Percentiles rank a stretch among this genome's conserved stretches.
These are phyloP conservation scores for Fragaria nilgerrensis DNA, from an alignment of 306 rosid genomes.

Conservation along the genomic window DNA sequence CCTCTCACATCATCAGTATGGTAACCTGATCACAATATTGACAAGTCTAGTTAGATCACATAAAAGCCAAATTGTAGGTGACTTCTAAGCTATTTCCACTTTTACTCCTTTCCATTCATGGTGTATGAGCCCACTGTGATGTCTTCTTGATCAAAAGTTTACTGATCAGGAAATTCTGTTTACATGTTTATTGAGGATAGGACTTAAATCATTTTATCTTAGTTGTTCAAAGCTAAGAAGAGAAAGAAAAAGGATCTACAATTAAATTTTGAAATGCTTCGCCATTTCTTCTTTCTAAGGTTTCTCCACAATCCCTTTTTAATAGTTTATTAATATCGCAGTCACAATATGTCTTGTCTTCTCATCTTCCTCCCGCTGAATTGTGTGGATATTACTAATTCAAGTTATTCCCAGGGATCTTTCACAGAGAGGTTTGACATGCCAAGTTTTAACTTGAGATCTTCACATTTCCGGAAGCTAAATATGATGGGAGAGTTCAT, in stretches of 20 bases:
- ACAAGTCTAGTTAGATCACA: background rate
- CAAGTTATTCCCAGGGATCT: constrained; percentile 50
- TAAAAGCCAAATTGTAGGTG: background rate
- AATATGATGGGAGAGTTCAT: constrained; percentile 66
- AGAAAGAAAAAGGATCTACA: background rate
- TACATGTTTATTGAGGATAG: background rate
- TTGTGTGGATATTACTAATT: constrained; percentile 25
- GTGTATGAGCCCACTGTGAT: background rate
- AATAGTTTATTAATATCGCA: constrained; percentile 9
- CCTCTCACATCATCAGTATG: background rate
- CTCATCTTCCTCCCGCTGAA: background rate
- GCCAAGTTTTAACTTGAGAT: constrained; percentile 63
- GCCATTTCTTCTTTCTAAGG: constrained; percentile 6
- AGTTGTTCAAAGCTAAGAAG: background rate
- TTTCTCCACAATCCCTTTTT: constrained; percentile 11
- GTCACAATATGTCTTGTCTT: constrained; percentile 2
- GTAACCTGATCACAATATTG: background rate
- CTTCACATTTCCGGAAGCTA: constrained; percentile 69
- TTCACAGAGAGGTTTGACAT: constrained; percentile 67
- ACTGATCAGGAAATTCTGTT: background rate
- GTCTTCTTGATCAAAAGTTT: constrained; percentile 1
- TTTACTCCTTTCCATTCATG: background rate
- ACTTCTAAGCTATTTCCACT: background rate
- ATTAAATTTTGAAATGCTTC: background rate
- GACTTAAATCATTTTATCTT: background rate